Evolutionary conservation across 768 basidiomycete species (phyloP).

Genomic region (Rhizopogon vinicolor): DNA sequence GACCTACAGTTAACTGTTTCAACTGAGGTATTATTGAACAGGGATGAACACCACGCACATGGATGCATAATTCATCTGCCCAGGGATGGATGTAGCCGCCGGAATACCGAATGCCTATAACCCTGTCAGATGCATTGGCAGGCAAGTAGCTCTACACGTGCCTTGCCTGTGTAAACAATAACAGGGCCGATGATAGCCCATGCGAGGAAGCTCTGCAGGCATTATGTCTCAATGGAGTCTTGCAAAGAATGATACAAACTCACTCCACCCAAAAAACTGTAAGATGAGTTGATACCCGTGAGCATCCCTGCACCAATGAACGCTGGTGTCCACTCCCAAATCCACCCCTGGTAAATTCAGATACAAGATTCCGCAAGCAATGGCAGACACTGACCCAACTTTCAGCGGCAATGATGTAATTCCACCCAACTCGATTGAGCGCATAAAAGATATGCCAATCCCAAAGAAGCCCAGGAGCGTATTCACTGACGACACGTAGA

Average conservation of each 20-base stretch:
- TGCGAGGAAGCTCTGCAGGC: slow-evolving; percentile 44
- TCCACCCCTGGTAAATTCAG: slow-evolving; percentile 23
- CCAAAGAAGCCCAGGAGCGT: slow-evolving; percentile 55
- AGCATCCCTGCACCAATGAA: slow-evolving; percentile 60
- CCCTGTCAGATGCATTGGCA: background rate
- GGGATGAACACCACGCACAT: slow-evolving; percentile 6
- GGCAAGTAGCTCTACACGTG: background rate
- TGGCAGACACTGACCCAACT: slow-evolving; percentile 43
- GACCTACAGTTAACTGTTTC: slow-evolving; percentile 21
- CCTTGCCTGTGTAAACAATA: slow-evolving; percentile 43
- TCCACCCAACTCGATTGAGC: slow-evolving; percentile 54
- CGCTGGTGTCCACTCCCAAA: slow-evolving; percentile 39
- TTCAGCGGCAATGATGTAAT: slow-evolving; percentile 52
- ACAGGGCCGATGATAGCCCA: slow-evolving; percentile 61
- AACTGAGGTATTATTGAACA: background rate
- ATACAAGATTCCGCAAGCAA: background rate
- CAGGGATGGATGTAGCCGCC: slow-evolving; percentile 6
- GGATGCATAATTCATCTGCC: slow-evolving; percentile 21
- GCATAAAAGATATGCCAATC: slow-evolving; percentile 68
- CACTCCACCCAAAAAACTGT: slow-evolving; percentile 45
- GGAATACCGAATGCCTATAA: slow-evolving; percentile 15
- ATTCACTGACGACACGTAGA: slow-evolving; percentile 50
- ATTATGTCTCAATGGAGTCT: background rate
- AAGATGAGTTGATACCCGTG: slow-evolving; percentile 51
- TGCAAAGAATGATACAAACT: slow-evolving; percentile 15